A percentile compares a stretch with the other conserved stretches of the same genome.
phyloP scores from a whole-genome alignment of 2,329 filamentous ascomycete species.

The Paecilomyces sp. region DNA sequence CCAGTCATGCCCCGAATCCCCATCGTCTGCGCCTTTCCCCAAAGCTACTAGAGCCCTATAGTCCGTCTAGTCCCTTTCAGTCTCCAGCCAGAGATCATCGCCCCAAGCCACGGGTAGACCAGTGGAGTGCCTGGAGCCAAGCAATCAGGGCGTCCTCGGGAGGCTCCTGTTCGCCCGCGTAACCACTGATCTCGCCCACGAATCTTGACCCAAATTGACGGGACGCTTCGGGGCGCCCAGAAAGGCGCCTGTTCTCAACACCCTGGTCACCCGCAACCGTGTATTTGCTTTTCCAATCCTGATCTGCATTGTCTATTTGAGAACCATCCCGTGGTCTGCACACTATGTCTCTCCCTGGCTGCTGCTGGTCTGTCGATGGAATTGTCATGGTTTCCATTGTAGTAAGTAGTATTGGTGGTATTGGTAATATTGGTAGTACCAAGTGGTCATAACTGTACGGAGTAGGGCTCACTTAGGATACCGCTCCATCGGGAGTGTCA shows the following conservation, averaged over 20 bases:
- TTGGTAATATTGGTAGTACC: no score
- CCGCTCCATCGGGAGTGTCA: no score
- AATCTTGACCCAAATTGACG: slow-evolving; percentile 13
- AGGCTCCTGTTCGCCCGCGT: background rate
- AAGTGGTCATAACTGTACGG: no score
- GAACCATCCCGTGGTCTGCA: background rate
- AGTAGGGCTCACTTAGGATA: no score
- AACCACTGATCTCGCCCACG: background rate
- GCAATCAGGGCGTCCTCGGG: background rate
- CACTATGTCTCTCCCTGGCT: background rate
- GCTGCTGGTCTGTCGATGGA: background rate
- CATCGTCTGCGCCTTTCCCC: slow-evolving; percentile 11
- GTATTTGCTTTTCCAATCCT: background rate
- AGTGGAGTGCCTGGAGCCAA: background rate
- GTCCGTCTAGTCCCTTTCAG: slow-evolving; percentile 2
- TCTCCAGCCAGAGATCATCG: slow-evolving; percentile 8
- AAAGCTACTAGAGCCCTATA: slow-evolving; percentile 3
- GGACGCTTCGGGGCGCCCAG: slow-evolving; percentile 4
- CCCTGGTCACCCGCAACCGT: background rate
- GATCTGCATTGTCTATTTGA: background rate
- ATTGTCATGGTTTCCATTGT: no score
- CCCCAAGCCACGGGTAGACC: slow-evolving; percentile 9
- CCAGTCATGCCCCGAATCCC: slow-evolving; percentile 10
- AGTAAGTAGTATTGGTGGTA: no score
- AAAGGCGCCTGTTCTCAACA: background rate